These are phyloP conservation scores for Plantago rigida DNA, from an alignment of 305 asterid genomes.

Conservation along the genomic window DNA sequence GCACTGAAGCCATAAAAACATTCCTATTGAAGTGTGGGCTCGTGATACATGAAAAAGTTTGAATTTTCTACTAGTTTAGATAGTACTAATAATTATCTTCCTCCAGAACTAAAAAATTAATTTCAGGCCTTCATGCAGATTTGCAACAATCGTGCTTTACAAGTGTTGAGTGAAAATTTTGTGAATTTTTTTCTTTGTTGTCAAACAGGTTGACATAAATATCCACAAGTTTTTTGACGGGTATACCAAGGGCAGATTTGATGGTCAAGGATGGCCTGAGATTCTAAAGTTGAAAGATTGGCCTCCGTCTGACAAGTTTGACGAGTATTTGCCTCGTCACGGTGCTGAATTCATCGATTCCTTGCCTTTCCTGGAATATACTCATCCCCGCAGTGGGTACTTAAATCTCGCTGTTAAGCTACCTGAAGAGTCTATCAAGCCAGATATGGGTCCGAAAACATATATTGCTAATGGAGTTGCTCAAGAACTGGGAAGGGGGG, in stretches of 20 bases:
- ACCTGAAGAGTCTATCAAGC: conserved; percentile 32
- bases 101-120: too few species aligned
- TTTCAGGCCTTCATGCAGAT: background rate
- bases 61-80: too few species aligned
- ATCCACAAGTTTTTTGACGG: conserved; percentile 37
- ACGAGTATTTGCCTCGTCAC: conserved; percentile 41
- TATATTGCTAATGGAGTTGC: conserved; percentile 42
- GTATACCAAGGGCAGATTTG: conserved; percentile 34
- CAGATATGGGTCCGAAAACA: conserved; percentile 53
- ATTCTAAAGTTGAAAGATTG: conserved; percentile 48
- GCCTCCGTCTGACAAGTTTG: conserved; percentile 41
- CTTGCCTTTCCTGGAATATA: conserved; percentile 43
- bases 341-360: conserved; percentile 34
- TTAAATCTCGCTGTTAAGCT: conserved; percentile 39
- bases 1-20: too few species aligned
- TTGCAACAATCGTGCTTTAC: background rate
- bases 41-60: too few species aligned
- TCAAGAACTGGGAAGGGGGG: conserved; percentile 47
- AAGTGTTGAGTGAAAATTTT: background rate
- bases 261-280: conserved; percentile 35
- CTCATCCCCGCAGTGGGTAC: conserved; percentile 39
- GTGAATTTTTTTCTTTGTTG: background rate
- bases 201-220: conserved; percentile 35
- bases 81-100: too few species aligned
- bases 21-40: too few species aligned